A percentile compares a stretch with the other conserved stretches of the same genome.
Evolutionary conservation across 164 flowering plant genomes (phyloP).

Genomic region (Annona squamosa): DNA sequence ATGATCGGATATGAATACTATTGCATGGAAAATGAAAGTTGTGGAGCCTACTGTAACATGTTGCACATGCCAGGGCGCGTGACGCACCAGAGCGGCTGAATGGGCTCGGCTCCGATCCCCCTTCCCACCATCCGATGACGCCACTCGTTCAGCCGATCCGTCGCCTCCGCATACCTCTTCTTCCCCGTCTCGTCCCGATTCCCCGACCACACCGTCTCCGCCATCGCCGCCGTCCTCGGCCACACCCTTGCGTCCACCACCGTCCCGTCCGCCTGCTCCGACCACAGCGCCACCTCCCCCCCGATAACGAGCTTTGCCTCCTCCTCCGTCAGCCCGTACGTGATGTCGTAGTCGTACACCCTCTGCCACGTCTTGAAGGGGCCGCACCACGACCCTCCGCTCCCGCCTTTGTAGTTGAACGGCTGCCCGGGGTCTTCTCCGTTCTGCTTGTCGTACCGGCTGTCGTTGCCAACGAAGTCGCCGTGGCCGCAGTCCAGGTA

Average conservation of each 20-base stretch:
- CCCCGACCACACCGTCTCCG: conserved; percentile 87
- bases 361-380: conserved; percentile 93
- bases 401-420: conserved; percentile 23
- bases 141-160: conserved; percentile 78
- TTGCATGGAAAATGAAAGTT: no score
- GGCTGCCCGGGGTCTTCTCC: conserved; percentile 17
- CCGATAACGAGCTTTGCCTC: conserved; percentile 72
- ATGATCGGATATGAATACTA: no score
- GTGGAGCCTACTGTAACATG: conserved; percentile 26
- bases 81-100: conserved; percentile 88
- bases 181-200: conserved; percentile 62
- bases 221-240: conserved; percentile 84
- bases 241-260: conserved; percentile 72
- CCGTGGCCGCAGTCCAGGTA: conserved; percentile 97
- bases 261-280: conserved; percentile 80
- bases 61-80: conserved; percentile 84
- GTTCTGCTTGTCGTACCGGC: conserved; percentile 37
- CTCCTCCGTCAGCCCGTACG: conserved; percentile 49
- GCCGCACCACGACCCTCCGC: conserved; percentile 92
- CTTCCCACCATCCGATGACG: conserved; percentile 66
- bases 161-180: conserved; percentile 85
- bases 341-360: conserved; percentile 76
- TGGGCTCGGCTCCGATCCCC: conserved; percentile 77
- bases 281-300: conserved; percentile 95
- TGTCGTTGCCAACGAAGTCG: conserved; percentile 61